Conservation (phyloP, 129 eudicot genomes). For the Tagetes erecta region DNA sequence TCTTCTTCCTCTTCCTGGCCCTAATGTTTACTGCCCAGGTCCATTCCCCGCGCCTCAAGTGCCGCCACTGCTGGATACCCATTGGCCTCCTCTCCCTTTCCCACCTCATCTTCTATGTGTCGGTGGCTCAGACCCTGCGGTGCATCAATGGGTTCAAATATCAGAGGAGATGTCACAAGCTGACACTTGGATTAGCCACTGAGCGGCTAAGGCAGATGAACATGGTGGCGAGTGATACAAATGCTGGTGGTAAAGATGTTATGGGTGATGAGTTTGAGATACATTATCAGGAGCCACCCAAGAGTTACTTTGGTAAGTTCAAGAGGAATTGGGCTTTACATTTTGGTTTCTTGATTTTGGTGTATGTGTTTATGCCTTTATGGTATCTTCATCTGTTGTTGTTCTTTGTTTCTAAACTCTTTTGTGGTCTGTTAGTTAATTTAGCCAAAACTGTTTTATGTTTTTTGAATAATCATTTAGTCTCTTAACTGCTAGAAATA, state of each 20-base stretch:
- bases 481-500: too few species aligned
- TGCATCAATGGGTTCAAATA: slow-evolving; percentile 79
- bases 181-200: slow-evolving; percentile 66
- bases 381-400: slow-evolving; percentile 79
- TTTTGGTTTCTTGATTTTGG: slow-evolving; percentile 43
- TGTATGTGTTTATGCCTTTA: slow-evolving; percentile 35
- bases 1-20: slow-evolving; percentile 61
- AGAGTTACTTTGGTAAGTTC: slow-evolving; percentile 69
- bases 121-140: slow-evolving; percentile 69
- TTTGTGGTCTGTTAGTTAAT: neutral
- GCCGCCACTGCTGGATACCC: slow-evolving; percentile 72
- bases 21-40: slow-evolving; percentile 44
- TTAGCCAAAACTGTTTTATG: neutral
- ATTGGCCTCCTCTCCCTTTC: slow-evolving; percentile 52
- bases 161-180: slow-evolving; percentile 62
- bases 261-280: slow-evolving; percentile 61
- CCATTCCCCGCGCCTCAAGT: slow-evolving; percentile 44
- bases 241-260: slow-evolving; percentile 26
- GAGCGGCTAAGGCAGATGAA: slow-evolving; percentile 49
- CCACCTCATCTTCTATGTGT: slow-evolving; percentile 63
- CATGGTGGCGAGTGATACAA: slow-evolving; percentile 9
- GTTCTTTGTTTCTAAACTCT: slow-evolving; percentile 51
- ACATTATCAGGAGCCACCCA: slow-evolving; percentile 83
- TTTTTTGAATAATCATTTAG: neutral
- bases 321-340: slow-evolving; percentile 46